phyloP scores from a whole-genome alignment of 306 rosid genomes.

The Pyrus betulifolia region DNA sequence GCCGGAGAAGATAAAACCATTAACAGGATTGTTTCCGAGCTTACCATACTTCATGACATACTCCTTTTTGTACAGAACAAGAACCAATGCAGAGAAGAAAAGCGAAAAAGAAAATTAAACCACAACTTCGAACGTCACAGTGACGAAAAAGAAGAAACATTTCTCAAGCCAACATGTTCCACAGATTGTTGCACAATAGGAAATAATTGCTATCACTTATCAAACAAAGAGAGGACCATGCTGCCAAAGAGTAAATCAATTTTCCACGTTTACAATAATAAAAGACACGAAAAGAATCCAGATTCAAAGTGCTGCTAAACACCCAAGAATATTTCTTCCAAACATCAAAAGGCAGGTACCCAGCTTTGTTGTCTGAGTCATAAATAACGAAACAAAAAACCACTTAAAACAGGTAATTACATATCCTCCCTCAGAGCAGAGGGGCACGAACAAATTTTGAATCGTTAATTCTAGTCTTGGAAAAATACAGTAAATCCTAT shows the following conservation, averaged over 20 bases:
- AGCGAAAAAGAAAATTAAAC: too few species aligned
- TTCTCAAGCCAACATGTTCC: background rate
- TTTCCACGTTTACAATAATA: background rate
- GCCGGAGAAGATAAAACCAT: too few species aligned
- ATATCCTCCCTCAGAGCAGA: background rate
- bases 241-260: background rate
- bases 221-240: background rate
- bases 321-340: background rate
- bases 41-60: background rate
- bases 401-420: background rate
- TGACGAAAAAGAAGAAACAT: background rate
- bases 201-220: background rate
- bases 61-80: background rate
- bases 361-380: background rate
- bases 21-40: background rate
- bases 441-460: background rate
- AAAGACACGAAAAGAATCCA: background rate
- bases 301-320: background rate
- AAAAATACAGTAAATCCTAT: background rate
- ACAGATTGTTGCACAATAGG: background rate
- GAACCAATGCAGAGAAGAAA: background rate
- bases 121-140: background rate
- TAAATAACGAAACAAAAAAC: background rate
- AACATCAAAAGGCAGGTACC: background rate
- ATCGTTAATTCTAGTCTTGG: background rate